Percentiles rank a stretch among this genome's conserved stretches.
phyloP scores from a whole-genome alignment of 495 filamentous ascomycete genomes.

The Annulohypoxylon bovei region DNA sequence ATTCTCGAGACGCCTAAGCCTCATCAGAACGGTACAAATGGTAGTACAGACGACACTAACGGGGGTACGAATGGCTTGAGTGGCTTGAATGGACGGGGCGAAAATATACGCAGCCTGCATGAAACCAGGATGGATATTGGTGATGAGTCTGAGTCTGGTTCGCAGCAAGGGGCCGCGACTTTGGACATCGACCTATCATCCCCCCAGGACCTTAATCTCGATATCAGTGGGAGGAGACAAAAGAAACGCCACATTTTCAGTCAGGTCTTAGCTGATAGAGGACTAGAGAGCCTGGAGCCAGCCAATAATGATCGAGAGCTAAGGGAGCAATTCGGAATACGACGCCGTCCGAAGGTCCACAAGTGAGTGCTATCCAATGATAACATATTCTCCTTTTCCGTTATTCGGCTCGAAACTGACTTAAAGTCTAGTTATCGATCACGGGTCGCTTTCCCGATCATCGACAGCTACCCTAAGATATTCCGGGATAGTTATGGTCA shows the following conservation, averaged over 20 bases:
- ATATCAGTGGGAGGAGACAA: conserved; percentile 35
- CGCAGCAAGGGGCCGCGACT: conserved; percentile 47
- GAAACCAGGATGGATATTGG: conserved; percentile 11
- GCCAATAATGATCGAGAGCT: conserved; percentile 45
- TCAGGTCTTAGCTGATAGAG: conserved; percentile 60
- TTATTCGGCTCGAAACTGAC: conserved; percentile 17
- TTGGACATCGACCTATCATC: conserved; percentile 70
- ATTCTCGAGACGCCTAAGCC: conserved; percentile 37
- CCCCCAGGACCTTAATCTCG: conserved; percentile 47
- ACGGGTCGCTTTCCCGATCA: conserved; percentile 73
- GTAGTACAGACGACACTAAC: conserved; percentile 33
- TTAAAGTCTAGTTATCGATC: conserved; percentile 53
- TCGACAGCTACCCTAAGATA: conserved; percentile 82
- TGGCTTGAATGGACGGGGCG: conserved; percentile 32
- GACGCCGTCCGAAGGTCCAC: conserved; percentile 63
- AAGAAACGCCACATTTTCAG: conserved; percentile 69
- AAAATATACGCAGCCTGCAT: conserved; percentile 13
- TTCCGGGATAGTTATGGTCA: conserved; percentile 59
- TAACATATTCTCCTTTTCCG: not conserved
- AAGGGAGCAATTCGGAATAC: conserved; percentile 50
- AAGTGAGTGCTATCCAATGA: conserved; percentile 59
- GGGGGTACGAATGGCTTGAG: conserved; percentile 31
- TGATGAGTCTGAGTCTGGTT: conserved; percentile 40
- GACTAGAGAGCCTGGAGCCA: conserved; percentile 42
- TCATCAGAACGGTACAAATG: conserved; percentile 33